Evolutionary conservation across 805 yeast species (phyloP).

Genomic region (Hanseniaspora thailandica): DNA sequence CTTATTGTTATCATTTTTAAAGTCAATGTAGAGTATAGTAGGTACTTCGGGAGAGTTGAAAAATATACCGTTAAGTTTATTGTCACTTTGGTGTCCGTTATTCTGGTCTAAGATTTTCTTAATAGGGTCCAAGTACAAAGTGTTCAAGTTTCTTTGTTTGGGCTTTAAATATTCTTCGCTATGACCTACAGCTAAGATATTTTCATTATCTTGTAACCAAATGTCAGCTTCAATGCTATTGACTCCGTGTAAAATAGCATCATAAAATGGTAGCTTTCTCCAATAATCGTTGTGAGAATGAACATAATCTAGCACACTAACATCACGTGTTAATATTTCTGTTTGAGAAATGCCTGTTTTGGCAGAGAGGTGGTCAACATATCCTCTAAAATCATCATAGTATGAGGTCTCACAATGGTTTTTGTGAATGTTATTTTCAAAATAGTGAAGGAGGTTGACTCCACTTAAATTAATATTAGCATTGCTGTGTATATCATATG

Average conservation of each 20-base stretch:
- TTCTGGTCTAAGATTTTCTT: conserved; percentile 36
- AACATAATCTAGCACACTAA: conserved; percentile 24
- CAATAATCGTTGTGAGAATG: conserved; percentile 67
- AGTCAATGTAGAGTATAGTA: conserved; percentile 50
- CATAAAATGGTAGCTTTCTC: conserved; percentile 45
- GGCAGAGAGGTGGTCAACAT: neutral
- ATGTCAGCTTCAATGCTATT: conserved; percentile 57
- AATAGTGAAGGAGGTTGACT: neutral
- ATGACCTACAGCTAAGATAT: conserved; percentile 53
- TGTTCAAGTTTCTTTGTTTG: conserved; percentile 34
- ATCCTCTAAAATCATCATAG: conserved; percentile 5
- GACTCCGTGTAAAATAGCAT: conserved; percentile 43
- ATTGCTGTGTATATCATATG: neutral
- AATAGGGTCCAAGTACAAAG: conserved; percentile 46
- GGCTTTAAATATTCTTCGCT: conserved; percentile 37
- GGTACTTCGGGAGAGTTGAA: conserved; percentile 39
- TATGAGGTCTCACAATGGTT: neutral
- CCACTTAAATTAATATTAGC: conserved; percentile 1
- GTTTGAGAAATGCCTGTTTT: conserved; percentile 15
- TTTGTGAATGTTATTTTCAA: neutral
- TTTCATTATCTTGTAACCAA: conserved; percentile 34
- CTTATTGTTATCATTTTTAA: conserved; percentile 36
- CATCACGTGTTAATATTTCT: conserved; percentile 23
- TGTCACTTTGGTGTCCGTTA: conserved; percentile 25
- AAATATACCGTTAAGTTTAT: conserved; percentile 33